A percentile compares a stretch with the other conserved stretches of the same genome.
phyloP scores from a whole-genome alignment of 257 asterid genomes.

The Perilla frutescens region DNA sequence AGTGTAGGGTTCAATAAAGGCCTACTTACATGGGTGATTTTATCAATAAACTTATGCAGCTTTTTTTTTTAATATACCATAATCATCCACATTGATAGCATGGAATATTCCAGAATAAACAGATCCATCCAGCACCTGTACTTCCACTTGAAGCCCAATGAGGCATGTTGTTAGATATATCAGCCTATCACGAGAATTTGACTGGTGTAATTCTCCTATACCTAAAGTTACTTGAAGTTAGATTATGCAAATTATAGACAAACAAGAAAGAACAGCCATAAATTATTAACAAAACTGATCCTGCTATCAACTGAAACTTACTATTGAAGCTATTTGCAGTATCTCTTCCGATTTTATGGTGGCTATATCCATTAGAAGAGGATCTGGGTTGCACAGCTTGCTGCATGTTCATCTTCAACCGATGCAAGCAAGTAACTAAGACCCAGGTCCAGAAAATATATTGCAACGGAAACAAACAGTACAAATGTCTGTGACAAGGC shows the following conservation, averaged over 20 bases:
- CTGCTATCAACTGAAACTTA: slow-evolving; percentile 58
- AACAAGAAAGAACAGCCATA: slow-evolving; percentile 25
- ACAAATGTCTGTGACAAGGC: slow-evolving; percentile 2
- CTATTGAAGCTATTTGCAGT: slow-evolving; percentile 54
- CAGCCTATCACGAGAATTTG: slow-evolving; percentile 70
- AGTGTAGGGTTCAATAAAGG: background rate
- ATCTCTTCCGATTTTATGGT: slow-evolving; percentile 63
- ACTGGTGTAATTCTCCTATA: slow-evolving; percentile 58
- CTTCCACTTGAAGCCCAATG: slow-evolving; percentile 93
- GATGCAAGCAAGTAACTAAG: slow-evolving; percentile 33
- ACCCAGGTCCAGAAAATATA: slow-evolving; percentile 35
- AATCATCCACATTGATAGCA: slow-evolving; percentile 80
- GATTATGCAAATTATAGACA: slow-evolving; percentile 26
- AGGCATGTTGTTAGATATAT: slow-evolving; percentile 75
- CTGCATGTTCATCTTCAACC: slow-evolving; percentile 64
- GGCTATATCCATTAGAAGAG: slow-evolving; percentile 74
- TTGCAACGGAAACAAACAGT: slow-evolving; percentile 39
- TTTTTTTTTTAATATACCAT: slow-evolving; percentile 61
- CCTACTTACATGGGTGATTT: background rate
- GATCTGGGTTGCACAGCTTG: slow-evolving; percentile 67
- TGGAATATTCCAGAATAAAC: slow-evolving; percentile 84
- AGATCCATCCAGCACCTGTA: slow-evolving; percentile 89
- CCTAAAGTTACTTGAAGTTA: slow-evolving; percentile 50
- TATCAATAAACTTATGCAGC: slow-evolving; percentile 26
- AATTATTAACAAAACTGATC: slow-evolving; percentile 55